Base-by-base conservation (phyloP, 148 eudicot species). In the Simmondsia chinensis region DNA sequence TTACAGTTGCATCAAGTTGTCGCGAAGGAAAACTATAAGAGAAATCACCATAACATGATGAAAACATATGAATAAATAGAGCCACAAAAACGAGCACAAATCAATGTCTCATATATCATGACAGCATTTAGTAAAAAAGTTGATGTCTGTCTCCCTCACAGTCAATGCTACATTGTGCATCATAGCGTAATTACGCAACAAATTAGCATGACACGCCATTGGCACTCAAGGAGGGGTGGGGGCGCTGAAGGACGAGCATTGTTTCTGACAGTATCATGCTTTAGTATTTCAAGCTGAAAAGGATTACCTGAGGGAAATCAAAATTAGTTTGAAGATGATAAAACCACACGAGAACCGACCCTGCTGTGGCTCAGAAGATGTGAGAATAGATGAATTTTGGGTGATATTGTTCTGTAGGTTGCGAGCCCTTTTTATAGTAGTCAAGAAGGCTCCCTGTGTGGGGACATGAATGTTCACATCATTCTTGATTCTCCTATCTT, bases 361-460 rank as follows among this genome's bases (percentile, higher is more conserved):
- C 6, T 23, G 48, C 16, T 48, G 12, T 11, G 18, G 23, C 30
- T 39, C 3, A 38, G 39, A 14, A 22, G 23, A 32, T 7, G 19
- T 31, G 33, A 34, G 35, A 41, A 20, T 52, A 53, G 50, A 54
- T 69, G 71, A 58, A 19, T 48, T 73, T 61, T 22, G 18, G 35
- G 21, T 37, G 34, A n/a, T n/a, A n/a, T n/a, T n/a, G n/a, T n/a
- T n/a, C n/a, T n/a, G 52, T 28, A 46, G 59, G 44, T 30, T 46
- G 29, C 21, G 50, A 50, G 40, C 55, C 49, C 57, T 45, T 51
- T 64, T 71, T 68, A 52, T 71, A 71, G 21, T 52, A 54, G 53
- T 48, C 19, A 51, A 21, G 4, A 9, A 67, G 49, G 51, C 39
- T 48, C 29, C 54, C 20, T 17, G 35, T 20, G 56, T 52, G 63